phyloP scores from a whole-genome alignment of 805 yeast species.

The Maudiozyma saulgeensis region DNA sequence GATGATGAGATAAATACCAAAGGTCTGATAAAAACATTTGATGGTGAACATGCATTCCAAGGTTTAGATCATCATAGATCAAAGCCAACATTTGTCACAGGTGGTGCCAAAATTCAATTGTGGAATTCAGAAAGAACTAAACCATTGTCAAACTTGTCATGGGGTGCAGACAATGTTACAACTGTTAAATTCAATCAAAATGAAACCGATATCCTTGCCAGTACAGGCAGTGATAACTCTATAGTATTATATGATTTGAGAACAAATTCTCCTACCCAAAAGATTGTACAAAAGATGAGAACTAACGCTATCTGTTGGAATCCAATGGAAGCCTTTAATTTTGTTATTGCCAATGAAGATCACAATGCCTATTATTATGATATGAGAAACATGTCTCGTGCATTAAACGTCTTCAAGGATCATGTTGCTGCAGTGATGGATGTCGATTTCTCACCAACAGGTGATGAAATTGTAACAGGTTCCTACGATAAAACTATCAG shows the following conservation, averaged over 20 bases:
- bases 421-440: conserved; percentile 95
- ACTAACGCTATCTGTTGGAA: conserved; percentile 89
- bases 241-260: conserved; percentile 84
- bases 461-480: conserved; percentile 90
- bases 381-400: conserved; percentile 81
- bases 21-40: conserved; percentile 56
- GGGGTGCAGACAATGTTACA: conserved; percentile 93
- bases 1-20: conserved; percentile 27
- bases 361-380: conserved; percentile 93
- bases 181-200: conserved; percentile 81
- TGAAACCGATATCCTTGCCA: conserved; percentile 80
- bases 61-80: conserved; percentile 79
- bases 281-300: conserved; percentile 70
- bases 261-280: conserved; percentile 86
- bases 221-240: conserved; percentile 85
- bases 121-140: conserved; percentile 83
- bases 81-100: conserved; percentile 74
- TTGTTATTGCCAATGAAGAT: conserved; percentile 89
- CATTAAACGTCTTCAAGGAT: conserved; percentile 81
- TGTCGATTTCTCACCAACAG: conserved; percentile 93
- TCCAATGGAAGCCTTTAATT: conserved; percentile 93
- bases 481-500: conserved; percentile 91
- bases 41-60: conserved; percentile 77
- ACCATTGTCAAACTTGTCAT: conserved; percentile 67
- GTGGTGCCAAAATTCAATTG: conserved; percentile 80